These are phyloP conservation scores for Grigorovia humatica DNA, from an alignment of 805 yeast species.

Conservation along the genomic window DNA sequence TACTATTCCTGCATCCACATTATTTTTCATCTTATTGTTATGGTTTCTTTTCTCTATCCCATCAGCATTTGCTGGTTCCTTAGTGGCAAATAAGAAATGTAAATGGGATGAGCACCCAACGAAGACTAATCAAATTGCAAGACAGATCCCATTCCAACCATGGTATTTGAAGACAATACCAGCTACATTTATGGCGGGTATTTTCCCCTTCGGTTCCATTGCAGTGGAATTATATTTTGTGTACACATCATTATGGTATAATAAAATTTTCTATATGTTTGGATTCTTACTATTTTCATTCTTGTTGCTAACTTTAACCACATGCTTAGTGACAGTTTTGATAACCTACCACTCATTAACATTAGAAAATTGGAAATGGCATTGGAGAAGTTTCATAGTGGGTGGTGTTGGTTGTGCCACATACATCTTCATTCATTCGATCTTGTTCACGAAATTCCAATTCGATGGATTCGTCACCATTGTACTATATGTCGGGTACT, in stretches of 20 bases:
- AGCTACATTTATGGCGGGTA: constrained; percentile 67
- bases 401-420: constrained; percentile 86
- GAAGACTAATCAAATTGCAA: constrained; percentile 87
- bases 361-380: constrained; percentile 93
- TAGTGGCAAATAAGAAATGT: constrained; percentile 57
- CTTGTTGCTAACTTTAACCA: constrained; percentile 69
- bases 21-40: constrained; percentile 65
- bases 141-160: constrained; percentile 91
- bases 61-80: constrained; percentile 71
- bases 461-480: constrained; percentile 68
- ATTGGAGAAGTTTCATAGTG: constrained; percentile 85
- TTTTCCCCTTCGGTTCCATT: constrained; percentile 90
- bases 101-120: constrained; percentile 57
- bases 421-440: constrained; percentile 77
- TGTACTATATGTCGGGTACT: constrained; percentile 75
- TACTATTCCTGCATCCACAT: constrained; percentile 87
- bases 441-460: constrained; percentile 58
- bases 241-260: constrained; percentile 86
- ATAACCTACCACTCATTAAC: constrained; percentile 78
- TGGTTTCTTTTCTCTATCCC: constrained; percentile 88
- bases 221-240: constrained; percentile 93
- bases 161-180: constrained; percentile 64
- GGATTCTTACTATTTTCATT: constrained; percentile 90
- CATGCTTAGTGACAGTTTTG: constrained; percentile 68
- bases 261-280: constrained; percentile 91